Evolutionary conservation across 2,329 filamentous ascomycete species (phyloP), one percentile per base, ranked within the genome.

Genomic region (Trichothecium sympodiale): DNA sequence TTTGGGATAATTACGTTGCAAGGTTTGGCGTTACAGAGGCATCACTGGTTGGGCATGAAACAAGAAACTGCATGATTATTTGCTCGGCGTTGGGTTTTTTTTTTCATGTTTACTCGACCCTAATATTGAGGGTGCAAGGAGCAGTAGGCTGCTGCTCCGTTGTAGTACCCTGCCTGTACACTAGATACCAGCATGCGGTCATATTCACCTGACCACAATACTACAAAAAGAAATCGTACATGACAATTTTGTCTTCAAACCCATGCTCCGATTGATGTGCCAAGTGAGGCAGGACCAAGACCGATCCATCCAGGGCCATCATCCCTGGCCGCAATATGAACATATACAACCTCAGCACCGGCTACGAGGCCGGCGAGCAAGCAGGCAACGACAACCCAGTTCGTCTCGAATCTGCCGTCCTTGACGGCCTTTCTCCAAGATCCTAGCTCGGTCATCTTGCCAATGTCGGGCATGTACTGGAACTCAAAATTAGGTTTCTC

Each of bases 401-500:
- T 40, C 15, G 27, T 34, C 15, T 56, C 50, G 33, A 55, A 52
- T 40, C 44, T 41, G 2, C 45, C 53, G 35, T 49, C 46, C 32
- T 52, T 49, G 3, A 35, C 25, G 27, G 34, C 17, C 31, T 33
- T 13, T 17, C 29, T 25, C 20, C 20, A 25, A 10, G 20, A 25
- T 54, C 65, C 50, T 18, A 49, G 40, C 36, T 49, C 43, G 12
- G 57, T 61, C 31, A 53, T 51, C 42, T 50, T 55, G 16, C 55
- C 55, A 14, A 60, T 48, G 17, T 52, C 50, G 0, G 80, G 80
- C 8, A 81, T 61, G 48, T 81, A 82, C 50, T 85, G 80, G 56
- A 87, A 81, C 15, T 80, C 73, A 48, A 86, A 87, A 8, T 60
- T 63, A 2, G 71, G 74, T 46, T 77, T 68, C 32, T 69, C 62